Evolutionary conservation across 495 filamentous ascomycete genomes (phyloP), one percentile per base, ranked within the genome.

Genomic region (Ramalina intermedia): DNA sequence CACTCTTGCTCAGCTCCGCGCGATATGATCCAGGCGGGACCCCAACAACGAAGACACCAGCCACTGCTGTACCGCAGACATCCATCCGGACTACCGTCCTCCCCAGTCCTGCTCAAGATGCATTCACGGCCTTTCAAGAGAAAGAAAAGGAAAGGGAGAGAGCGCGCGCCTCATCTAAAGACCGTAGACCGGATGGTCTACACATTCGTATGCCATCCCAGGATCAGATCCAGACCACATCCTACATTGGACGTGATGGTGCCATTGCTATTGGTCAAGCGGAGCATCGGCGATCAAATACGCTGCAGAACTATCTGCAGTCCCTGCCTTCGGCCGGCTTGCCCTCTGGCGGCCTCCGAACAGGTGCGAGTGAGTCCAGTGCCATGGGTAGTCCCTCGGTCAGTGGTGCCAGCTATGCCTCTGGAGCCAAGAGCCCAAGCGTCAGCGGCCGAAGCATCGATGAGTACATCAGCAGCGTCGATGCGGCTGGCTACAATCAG

Each of bases 391-490:
- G 71, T 47, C 72, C 65, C 24, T 66, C 66, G 52, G 67, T 55
- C 8, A 74, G 61, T 4, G 61, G 75, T 16, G 67, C 74, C 51
- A 72, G 70, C 52, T 69, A 62, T 43, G 21, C 26, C 11, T 50
- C 61, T 21, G 70, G 71, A 6, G 57, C 67, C 7, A 73, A 69
- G 51, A 75, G 69, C 52, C 72, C 75, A 6, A 72, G 70, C 49
- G 65, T 73, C 16, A 76, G 70, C 50, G 76, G 74, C 7, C 75
- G 79, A 35, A 86, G 81, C 53, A 74, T 87, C 27, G 85, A 93
- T 55, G 79, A 87, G 52, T 94, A 93, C 55, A 87, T 94, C 55
- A 85, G 81, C 64, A 93, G 86, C 61, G 63, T 94, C 2, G 85
- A 93, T 18, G 73, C 85, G 41, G 85, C 84, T 26, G 77, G 78